These are phyloP conservation scores for Hypoxylon sp. DNA, from an alignment of 2,329 filamentous ascomycete species.

Conservation along the genomic window DNA sequence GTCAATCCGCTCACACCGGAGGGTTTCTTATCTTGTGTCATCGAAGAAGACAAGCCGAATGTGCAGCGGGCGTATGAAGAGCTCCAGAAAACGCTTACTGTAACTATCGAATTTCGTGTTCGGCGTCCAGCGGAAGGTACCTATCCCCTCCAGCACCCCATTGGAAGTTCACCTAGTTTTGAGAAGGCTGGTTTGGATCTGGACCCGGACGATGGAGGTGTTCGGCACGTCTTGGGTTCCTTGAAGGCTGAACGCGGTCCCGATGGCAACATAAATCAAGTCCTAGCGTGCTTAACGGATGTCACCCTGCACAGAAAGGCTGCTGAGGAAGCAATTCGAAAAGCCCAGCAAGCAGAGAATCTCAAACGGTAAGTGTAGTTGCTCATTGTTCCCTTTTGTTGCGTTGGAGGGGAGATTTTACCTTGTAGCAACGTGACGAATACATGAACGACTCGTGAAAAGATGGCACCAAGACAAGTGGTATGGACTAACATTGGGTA, in stretches of 20 bases:
- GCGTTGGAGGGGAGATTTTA: too few species aligned
- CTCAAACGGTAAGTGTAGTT: conserved; percentile 56
- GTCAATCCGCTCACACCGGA: conserved; percentile 53
- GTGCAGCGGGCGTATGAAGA: conserved; percentile 61
- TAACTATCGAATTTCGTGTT: conserved; percentile 65
- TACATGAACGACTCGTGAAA: too few species aligned
- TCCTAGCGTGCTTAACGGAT: conserved; percentile 67
- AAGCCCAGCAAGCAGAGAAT: conserved; percentile 67
- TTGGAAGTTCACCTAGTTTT: conserved; percentile 56
- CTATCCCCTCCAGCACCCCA: conserved; percentile 49
- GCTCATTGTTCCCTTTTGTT: neutral
- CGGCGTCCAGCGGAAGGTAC: conserved; percentile 50
- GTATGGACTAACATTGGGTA: conserved; percentile 8
- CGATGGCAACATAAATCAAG: conserved; percentile 62
- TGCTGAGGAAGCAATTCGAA: conserved; percentile 64
- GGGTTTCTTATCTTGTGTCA: conserved; percentile 61
- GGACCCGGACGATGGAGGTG: conserved; percentile 52
- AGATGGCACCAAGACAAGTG: neutral
- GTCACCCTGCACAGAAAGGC: conserved; percentile 66
- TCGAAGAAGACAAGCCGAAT: conserved; percentile 63
- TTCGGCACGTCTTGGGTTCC: conserved; percentile 64
- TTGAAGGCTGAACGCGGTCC: conserved; percentile 63
- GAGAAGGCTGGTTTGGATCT: conserved; percentile 56
- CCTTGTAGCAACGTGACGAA: too few species aligned
- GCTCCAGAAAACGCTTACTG: conserved; percentile 56